Evolutionary conservation across 441 rosid species (phyloP).

Genomic region (Viola pubescens): DNA sequence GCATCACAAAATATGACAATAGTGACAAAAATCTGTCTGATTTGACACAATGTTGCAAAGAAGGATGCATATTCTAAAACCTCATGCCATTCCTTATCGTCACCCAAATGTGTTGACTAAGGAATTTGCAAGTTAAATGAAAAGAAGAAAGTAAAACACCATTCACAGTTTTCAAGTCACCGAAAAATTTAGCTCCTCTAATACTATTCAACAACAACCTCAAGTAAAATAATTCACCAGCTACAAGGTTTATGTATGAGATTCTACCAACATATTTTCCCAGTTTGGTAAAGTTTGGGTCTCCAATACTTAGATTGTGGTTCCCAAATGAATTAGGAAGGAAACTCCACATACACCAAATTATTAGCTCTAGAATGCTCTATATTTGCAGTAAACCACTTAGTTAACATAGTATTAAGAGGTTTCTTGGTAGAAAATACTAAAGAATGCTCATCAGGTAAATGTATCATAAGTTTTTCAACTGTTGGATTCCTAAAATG

Average conservation of each 20-base stretch:
- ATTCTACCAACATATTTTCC: neutral
- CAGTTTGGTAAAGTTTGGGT: neutral
- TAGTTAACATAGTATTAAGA: neutral
- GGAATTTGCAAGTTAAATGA: neutral
- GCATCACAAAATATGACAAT: neutral
- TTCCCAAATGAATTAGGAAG: neutral
- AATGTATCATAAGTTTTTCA: neutral
- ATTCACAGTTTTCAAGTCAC: neutral
- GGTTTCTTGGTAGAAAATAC: neutral
- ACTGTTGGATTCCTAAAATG: neutral
- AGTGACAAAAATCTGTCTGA: neutral
- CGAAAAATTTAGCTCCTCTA: neutral
- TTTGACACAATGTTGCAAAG: neutral
- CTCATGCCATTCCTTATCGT: constrained; percentile 3
- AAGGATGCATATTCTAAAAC: neutral
- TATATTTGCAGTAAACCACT: neutral
- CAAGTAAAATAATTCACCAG: neutral
- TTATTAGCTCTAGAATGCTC: neutral
- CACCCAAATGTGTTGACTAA: neutral
- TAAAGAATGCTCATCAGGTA: neutral
- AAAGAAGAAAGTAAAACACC: neutral
- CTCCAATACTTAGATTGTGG: too few species aligned
- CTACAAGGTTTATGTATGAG: neutral
- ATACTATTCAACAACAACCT: neutral
- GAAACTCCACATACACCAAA: neutral